These are phyloP conservation scores for Ceratocystis ficicola DNA, from an alignment of 2,329 filamentous ascomycete species.

Conservation along the genomic window DNA sequence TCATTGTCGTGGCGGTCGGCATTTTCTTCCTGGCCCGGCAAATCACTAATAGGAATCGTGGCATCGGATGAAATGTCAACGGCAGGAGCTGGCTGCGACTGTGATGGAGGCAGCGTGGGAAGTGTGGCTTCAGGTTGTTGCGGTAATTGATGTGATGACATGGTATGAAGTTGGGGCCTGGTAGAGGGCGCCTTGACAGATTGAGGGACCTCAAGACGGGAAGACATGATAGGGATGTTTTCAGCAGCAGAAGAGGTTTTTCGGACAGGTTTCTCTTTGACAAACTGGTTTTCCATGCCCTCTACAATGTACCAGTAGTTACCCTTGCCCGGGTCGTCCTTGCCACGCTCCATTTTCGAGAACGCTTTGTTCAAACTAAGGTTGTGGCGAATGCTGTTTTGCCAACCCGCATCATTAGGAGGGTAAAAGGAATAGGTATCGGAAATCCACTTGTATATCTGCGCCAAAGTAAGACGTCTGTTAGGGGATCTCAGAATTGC, in stretches of 20 bases:
- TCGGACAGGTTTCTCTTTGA: slow-evolving; percentile 68
- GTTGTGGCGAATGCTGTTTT: slow-evolving; percentile 98
- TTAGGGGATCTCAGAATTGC: slow-evolving; percentile 79
- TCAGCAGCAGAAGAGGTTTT: slow-evolving; percentile 45
- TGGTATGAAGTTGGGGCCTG: slow-evolving; percentile 28
- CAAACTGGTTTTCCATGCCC: slow-evolving; percentile 79
- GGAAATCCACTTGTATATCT: slow-evolving; percentile 99
- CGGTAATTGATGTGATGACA: slow-evolving; percentile 8
- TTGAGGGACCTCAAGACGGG: slow-evolving; percentile 35
- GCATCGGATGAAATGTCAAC: slow-evolving; percentile 64
- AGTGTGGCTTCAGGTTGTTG: slow-evolving; percentile 24
- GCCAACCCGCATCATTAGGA: slow-evolving; percentile 78
- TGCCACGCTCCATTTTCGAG: slow-evolving; percentile 86
- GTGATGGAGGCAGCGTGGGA: slow-evolving; percentile 32
- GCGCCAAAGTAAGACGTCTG: slow-evolving; percentile 73
- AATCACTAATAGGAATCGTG: slow-evolving; percentile 61
- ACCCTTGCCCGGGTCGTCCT: slow-evolving; percentile 94
- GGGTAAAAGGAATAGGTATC: slow-evolving; percentile 84
- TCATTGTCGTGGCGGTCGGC: slow-evolving; percentile 32
- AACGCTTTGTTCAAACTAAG: slow-evolving; percentile 95
- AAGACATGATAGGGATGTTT: slow-evolving; percentile 47
- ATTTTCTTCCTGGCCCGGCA: slow-evolving; percentile 42
- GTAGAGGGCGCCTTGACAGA: slow-evolving; percentile 29
- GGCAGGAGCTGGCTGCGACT: slow-evolving; percentile 31
- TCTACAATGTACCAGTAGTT: slow-evolving; percentile 92